Evolutionary conservation across 2,329 filamentous ascomycete genomes (phyloP).

Genomic region (Fusarium musae): DNA sequence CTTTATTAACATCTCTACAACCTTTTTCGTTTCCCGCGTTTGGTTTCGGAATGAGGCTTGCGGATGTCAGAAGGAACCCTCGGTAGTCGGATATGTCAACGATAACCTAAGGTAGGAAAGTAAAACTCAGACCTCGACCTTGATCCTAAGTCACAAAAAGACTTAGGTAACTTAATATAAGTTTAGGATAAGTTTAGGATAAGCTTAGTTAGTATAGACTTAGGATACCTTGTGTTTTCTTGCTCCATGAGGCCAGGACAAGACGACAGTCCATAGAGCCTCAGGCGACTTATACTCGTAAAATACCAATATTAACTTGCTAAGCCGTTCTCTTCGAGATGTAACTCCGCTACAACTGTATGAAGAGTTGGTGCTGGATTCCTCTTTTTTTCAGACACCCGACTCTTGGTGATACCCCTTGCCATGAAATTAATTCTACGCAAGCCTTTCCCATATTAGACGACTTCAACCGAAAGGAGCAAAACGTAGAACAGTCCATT

Average conservation of each 20-base stretch:
- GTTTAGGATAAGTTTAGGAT: too few species aligned
- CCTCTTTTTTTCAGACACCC: not conserved
- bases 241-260: too few species aligned
- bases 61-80: not conserved
- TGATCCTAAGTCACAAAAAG: too few species aligned
- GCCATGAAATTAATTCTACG: too few species aligned
- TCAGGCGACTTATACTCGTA: not conserved
- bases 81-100: too few species aligned
- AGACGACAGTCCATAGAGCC: not conserved
- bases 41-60: not conserved
- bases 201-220: too few species aligned
- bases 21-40: too few species aligned
- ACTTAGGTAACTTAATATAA: too few species aligned
- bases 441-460: not conserved
- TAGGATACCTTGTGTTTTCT: too few species aligned
- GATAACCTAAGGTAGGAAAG: not conserved
- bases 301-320: not conserved
- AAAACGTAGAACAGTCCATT: too few species aligned
- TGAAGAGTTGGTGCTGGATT: fast-evolving
- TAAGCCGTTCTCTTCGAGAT: not conserved
- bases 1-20: fast-evolving
- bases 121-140: too few species aligned
- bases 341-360: not conserved
- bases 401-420: not conserved
- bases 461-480: too few species aligned